phyloP scores from a whole-genome alignment of 805 yeast genomes.

The Brettanomyces nanus region DNA sequence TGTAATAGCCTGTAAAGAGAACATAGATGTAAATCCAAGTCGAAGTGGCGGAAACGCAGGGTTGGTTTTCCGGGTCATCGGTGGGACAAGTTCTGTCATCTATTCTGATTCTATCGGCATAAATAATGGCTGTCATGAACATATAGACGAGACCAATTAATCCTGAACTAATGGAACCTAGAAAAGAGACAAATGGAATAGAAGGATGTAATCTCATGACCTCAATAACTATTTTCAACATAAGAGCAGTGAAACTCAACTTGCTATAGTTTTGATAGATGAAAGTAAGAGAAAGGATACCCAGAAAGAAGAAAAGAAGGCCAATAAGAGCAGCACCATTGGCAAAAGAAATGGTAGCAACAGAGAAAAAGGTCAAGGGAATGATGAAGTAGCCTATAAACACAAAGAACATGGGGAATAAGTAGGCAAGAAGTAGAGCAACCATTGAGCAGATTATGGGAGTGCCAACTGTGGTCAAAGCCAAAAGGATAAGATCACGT shows the following conservation, averaged over 20 bases:
- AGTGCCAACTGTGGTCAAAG: conserved; percentile 8
- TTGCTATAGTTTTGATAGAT: conserved; percentile 19
- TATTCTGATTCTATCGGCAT: conserved; percentile 14
- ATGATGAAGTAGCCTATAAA: conserved; percentile 21
- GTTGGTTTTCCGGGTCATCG: conserved; percentile 15
- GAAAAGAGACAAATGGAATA: conserved; percentile 39
- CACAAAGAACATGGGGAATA: conserved; percentile 22
- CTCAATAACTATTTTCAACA: conserved; percentile 45
- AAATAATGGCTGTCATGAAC: conserved; percentile 52
- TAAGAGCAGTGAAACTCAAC: conserved; percentile 22
- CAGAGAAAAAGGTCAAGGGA: conserved; percentile 20
- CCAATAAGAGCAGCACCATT: conserved; percentile 11
- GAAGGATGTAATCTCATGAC: conserved; percentile 71
- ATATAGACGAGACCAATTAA: conserved; percentile 58
- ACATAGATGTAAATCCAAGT: conserved; percentile 35
- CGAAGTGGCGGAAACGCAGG: conserved; percentile 24
- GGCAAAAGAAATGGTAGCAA: conserved; percentile 15
- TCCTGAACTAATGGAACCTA: conserved; percentile 36
- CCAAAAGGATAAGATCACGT: conserved; percentile 6
- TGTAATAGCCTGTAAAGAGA: conserved; percentile 75
- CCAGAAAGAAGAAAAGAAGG: conserved; percentile 10
- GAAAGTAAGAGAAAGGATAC: conserved; percentile 16
- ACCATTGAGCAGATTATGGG: conserved; percentile 18
- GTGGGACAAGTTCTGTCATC: conserved; percentile 49
- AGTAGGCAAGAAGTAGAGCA: conserved; percentile 17